Evolutionary conservation across 2,329 filamentous ascomycete species (phyloP).

Genomic region (Beauveria brongniartii): DNA sequence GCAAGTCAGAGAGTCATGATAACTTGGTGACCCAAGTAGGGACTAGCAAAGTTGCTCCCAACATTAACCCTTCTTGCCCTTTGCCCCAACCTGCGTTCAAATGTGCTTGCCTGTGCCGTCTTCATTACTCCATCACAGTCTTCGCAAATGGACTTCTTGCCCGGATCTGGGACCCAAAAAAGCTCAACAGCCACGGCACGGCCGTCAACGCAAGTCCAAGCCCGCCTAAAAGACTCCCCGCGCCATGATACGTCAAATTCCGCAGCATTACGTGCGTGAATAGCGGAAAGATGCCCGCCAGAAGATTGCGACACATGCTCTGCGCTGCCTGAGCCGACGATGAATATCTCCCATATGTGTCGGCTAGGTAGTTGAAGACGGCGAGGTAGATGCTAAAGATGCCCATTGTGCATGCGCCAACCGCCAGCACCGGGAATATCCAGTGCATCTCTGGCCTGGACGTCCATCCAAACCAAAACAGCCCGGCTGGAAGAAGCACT

Average conservation of each 20-base stretch:
- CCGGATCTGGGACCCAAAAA: conserved; percentile 70
- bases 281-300: conserved; percentile 75
- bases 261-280: conserved; percentile 66
- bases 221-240: conserved; percentile 67
- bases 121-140: not conserved
- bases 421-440: conserved; percentile 41
- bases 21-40: conserved; percentile 20
- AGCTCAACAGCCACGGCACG: conserved; percentile 77
- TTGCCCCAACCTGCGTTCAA: not conserved
- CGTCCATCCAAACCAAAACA: conserved; percentile 35
- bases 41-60: not conserved
- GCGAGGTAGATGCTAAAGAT: conserved; percentile 83
- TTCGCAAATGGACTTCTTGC: not conserved
- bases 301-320: conserved; percentile 74
- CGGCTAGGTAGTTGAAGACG: conserved; percentile 87
- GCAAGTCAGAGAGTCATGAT: not conserved
- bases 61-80: not conserved
- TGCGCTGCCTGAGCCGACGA: conserved; percentile 82
- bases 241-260: conserved; percentile 60
- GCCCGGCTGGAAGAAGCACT: conserved; percentile 64
- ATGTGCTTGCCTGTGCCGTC: too few relatives aligned
- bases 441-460: conserved; percentile 39
- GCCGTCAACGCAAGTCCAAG: conserved; percentile 60
- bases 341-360: conserved; percentile 78
- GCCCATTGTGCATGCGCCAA: conserved; percentile 32